Evolutionary conservation across 768 basidiomycete genomes (phyloP), one percentile per base, ranked within the genome.

Genomic region (Filobasidium wieringae): DNA sequence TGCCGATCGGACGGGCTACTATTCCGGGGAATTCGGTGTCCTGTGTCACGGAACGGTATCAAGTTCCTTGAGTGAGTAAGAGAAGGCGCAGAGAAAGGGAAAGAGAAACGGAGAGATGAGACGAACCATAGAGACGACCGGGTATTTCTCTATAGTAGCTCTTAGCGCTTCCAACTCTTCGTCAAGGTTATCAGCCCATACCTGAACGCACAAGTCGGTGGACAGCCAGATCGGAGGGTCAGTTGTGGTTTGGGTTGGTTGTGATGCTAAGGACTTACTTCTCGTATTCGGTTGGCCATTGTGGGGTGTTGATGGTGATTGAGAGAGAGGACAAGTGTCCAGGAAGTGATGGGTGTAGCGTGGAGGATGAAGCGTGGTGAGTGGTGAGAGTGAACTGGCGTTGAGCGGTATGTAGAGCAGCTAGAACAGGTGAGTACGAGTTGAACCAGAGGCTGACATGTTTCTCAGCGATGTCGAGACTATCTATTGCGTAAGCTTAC

Each of bases 21-120:
- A 96, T 91, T 8, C 95, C 95, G 32, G 95, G 95, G 74, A 97
- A 97, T 72, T 99, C 95, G 53, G 95, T 96, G 74, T 99, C 93
- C 93, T 96, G 73, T 32, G n/a, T n/a, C n/a, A n/a, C n/a, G 54
- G 41, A 62, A 32, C 22, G 59, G 43, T 29, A 43, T 53, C 62
- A 74, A 68, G 31, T 9, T 31, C 22, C 63, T 73, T 64, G 62
- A 59, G 61, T 51, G 61, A 71, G 19, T 7, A 32, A 29, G 26
- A 31, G 32, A 39, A 39, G 24, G 39, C 26, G 58, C 15, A 32
- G 26, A 49, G 30, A 58, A 17, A 40, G n/a, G 24, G 33, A 14
- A 3, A 24, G 33, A 49, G 6, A 15, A 40, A 49, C 51, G 58
- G 58, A 60, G 36, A 19, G 12, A 9, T 33, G 27, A 22, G 8